Percentiles rank a stretch among this genome's conserved stretches.
Conservation (phyloP, 257 asterid genomes). For the Penstemon newberryi region DNA sequence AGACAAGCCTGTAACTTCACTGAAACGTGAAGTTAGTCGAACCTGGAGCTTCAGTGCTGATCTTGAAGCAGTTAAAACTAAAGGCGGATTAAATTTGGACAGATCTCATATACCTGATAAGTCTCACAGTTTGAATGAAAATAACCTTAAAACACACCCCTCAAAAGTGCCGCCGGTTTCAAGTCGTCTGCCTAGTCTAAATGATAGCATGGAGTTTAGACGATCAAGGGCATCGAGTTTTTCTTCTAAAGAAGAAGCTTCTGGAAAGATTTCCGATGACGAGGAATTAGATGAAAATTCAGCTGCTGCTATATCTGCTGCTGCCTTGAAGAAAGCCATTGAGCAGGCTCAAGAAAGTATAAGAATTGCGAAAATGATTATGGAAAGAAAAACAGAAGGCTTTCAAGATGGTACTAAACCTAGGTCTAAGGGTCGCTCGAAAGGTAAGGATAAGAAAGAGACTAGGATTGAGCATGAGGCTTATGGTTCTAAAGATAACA, state of each 20-base stretch:
- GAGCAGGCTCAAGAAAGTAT: slow-evolving; percentile 93
- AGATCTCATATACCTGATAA: slow-evolving; percentile 37
- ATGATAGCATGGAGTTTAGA: slow-evolving; percentile 38
- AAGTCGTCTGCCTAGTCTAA: slow-evolving; percentile 31
- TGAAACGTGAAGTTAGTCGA: slow-evolving; percentile 53
- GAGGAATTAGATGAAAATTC: slow-evolving; percentile 84
- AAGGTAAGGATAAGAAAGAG: slow-evolving; percentile 37
- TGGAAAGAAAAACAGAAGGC: slow-evolving; percentile 67
- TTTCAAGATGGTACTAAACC: slow-evolving; percentile 38
- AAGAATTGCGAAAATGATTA: slow-evolving; percentile 73
- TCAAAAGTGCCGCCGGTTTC: slow-evolving; percentile 38
- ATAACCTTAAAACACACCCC: slow-evolving; percentile 41
- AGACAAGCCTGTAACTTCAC: slow-evolving; percentile 36
- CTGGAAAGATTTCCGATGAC: slow-evolving; percentile 42
- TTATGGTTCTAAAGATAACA: slow-evolving; percentile 31
- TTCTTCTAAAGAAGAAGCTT: slow-evolving; percentile 43
- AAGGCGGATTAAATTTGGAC: slow-evolving; percentile 45
- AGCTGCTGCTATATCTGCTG: slow-evolving; percentile 75
- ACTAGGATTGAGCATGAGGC: slow-evolving; percentile 35
- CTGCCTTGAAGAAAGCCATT: slow-evolving; percentile 77
- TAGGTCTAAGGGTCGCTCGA: slow-evolving; percentile 36
- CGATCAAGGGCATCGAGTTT: slow-evolving; percentile 34
- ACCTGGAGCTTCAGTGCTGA: slow-evolving; percentile 65
- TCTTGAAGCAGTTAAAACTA: slow-evolving; percentile 38
- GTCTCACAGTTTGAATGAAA: slow-evolving; percentile 30